Evolutionary conservation across 1,284 basidiomycete species (phyloP).

Genomic region (Sanguinoderma infundibulare): DNA sequence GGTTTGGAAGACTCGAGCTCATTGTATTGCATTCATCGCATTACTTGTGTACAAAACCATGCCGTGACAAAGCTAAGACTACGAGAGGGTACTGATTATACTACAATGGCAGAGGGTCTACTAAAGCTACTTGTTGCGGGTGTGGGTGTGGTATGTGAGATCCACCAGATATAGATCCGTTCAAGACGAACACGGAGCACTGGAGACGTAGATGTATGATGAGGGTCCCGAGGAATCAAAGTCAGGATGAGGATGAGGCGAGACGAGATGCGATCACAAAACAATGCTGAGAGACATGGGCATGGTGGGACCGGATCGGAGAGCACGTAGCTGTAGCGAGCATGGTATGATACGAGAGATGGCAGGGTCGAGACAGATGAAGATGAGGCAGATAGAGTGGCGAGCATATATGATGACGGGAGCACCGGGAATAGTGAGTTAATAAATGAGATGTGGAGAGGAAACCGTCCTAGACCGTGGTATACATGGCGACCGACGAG

Average conservation of each 20-base stretch:
- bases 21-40: constrained; percentile 16
- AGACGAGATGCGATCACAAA: constrained; percentile 27
- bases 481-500: constrained; percentile 18
- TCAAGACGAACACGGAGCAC: constrained; percentile 14
- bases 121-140: constrained; percentile 21
- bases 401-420: constrained; percentile 16
- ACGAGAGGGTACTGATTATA: constrained; percentile 21
- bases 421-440: constrained; percentile 1
- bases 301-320: constrained; percentile 9
- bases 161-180: constrained; percentile 2
- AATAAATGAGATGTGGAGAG: constrained; percentile 7
- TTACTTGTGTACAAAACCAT: constrained; percentile 19
- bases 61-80: constrained; percentile 22
- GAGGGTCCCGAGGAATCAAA: constrained; percentile 14
- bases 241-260: constrained; percentile 6
- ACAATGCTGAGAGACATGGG: constrained; percentile 15
- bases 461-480: constrained; percentile 1
- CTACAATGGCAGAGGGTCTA: constrained; percentile 20
- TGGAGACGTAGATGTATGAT: constrained; percentile 8
- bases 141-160: background rate
- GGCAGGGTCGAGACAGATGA: background rate
- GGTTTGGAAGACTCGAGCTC: background rate
- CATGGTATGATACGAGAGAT: constrained; percentile 7
- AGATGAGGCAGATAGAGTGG: constrained; percentile 11
- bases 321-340: constrained; percentile 22